phyloP scores from a whole-genome alignment of 2,329 filamentous ascomycete species.

The Cercospora janseana region DNA sequence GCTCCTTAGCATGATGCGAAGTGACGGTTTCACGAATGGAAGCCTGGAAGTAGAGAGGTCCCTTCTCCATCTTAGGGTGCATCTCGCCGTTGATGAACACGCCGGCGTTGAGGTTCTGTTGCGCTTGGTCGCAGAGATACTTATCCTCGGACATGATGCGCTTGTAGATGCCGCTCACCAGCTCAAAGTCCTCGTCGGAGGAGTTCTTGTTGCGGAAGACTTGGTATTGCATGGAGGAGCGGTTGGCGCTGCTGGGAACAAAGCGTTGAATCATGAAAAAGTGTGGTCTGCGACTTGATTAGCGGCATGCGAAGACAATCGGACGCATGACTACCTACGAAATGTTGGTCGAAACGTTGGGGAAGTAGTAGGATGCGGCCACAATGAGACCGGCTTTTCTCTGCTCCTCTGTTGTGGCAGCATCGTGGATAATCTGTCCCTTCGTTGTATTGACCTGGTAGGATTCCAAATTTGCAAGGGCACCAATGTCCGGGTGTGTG shows the following conservation, averaged over 20 bases:
- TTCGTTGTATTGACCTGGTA: constrained; percentile 54
- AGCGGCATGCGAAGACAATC: constrained; percentile 9
- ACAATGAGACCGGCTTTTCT: constrained; percentile 49
- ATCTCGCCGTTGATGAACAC: constrained; percentile 63
- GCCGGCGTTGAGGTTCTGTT: constrained; percentile 61
- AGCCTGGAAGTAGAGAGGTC: constrained; percentile 56
- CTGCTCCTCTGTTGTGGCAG: constrained; percentile 50
- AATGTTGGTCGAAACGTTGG: constrained; percentile 53
- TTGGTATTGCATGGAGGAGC: constrained; percentile 60
- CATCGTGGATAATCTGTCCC: constrained; percentile 51
- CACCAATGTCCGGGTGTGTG: constrained; percentile 58
- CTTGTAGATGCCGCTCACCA: constrained; percentile 61
- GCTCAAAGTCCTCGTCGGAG: constrained; percentile 57
- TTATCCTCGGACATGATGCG: constrained; percentile 66
- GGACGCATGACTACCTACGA: constrained; percentile 42
- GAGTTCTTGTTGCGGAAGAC: constrained; percentile 62
- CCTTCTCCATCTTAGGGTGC: constrained; percentile 61
- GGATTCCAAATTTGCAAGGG: constrained; percentile 56
- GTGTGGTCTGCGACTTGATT: constrained; percentile 46
- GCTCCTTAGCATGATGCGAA: constrained; percentile 50
- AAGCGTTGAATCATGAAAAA: constrained; percentile 66
- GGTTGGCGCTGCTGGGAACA: constrained; percentile 53
- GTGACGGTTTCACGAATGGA: constrained; percentile 50
- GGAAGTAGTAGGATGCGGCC: constrained; percentile 51
- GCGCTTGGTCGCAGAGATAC: constrained; percentile 57